Base-by-base conservation (phyloP, 2,329 filamentous ascomycete species). In the Arthrinium phaeospermum region DNA sequence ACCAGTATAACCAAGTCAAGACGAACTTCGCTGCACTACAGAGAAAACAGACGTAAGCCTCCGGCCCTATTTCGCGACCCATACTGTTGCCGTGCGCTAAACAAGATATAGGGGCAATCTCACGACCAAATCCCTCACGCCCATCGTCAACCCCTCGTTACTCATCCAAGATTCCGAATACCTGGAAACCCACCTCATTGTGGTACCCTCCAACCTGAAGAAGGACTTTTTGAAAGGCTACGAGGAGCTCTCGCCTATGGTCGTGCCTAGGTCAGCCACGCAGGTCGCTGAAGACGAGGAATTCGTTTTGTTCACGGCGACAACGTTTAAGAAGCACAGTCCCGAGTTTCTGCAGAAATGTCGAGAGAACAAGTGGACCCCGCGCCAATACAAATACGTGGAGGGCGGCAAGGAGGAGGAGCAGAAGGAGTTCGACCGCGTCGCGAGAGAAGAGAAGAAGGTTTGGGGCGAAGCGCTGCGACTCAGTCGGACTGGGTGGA, bases 131-230 rank as follows among this genome's bases (percentile, higher is more conserved):
- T 98, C 96, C 16, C 91, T 99, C 75, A 91, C 94, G n/a, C 91
- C 94, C 16, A 91, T 98, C 74, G 92, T 99, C 77, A 89, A 96
- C 79, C 95, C 96, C 12, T 86, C 89, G 71, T 85, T 95, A 73
- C 89, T 98, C 61, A 90, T 98, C 75, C 93, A 93, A 82, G 92
- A 98, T 81, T 98, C 95, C 27, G 96, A 99, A 84, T 98, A 98
- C 84, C 91, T 99, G 77, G 95, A 98, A 85, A 98, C 96, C 44
- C 95, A 98, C 81, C 91, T 99, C 44, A 88, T 99, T 76, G 96
- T 94, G 27, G 94, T 99, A 12, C 96, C 96, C 2, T 90, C 89
- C 68, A 91, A 91, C 76, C 86, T 90, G 72, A 91, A 93, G 78
- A 98, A 97, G 81, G 96, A 98, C 51, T 99, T 98, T 80, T 85